Evolutionary conservation across 2,329 filamentous ascomycete species (phyloP).

Genomic region (Cytospora mali): DNA sequence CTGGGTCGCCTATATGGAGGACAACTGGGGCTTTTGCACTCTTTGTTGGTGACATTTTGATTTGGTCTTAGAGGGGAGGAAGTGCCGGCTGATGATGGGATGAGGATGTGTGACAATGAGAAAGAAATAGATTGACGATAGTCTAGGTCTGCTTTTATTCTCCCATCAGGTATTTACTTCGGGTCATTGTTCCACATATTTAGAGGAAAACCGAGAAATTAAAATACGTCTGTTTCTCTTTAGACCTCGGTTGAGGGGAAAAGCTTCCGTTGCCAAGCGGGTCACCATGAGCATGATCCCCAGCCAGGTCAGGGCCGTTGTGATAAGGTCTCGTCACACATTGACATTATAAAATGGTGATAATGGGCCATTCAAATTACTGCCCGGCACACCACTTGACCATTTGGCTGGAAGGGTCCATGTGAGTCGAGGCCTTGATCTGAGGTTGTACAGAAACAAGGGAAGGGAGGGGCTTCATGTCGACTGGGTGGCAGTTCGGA

Average conservation of each 20-base stretch:
- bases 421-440: not conserved
- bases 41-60: not conserved
- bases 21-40: constrained; percentile 57
- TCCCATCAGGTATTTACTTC: too few species aligned
- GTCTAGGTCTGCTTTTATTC: not conserved
- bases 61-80: not conserved
- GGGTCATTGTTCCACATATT: too few species aligned
- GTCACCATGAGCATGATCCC: not conserved
- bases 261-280: not conserved
- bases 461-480: too few species aligned
- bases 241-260: not conserved
- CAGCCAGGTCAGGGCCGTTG: too few species aligned
- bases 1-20: constrained; percentile 72
- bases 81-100: not conserved
- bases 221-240: too few species aligned
- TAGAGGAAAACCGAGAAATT: too few species aligned
- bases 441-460: not conserved
- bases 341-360: not conserved
- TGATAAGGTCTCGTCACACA: not conserved
- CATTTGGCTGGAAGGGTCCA: not conserved
- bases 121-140: too few species aligned
- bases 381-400: not conserved
- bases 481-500: too few species aligned
- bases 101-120: not conserved
- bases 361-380: not conserved